Evolutionary conservation across 225 moss, liverwort and hornwort species (phyloP), one percentile per base, ranked within the genome.

Genomic region (Pseudisothecium myosuroides): DNA sequence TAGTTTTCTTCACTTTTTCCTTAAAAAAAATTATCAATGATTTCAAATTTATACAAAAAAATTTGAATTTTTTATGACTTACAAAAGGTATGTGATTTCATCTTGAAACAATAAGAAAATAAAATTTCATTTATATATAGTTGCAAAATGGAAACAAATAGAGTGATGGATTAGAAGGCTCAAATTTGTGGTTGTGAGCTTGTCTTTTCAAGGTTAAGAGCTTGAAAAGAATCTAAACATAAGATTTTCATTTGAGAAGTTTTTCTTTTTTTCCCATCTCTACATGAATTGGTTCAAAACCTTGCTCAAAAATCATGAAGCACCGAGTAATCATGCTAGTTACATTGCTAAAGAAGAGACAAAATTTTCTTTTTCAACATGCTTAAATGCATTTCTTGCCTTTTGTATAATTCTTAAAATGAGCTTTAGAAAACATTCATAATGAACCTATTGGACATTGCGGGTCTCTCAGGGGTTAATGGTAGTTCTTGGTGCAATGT

Each of bases 171-270:
- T 21, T 37, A 1, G 12, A 5, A 37, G 20, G 37, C 7, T 37
- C 4, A 4, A 67, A 21, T n/a, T 0, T 17, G 2, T 67, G 1
- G n/a, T 22, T 2, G 22, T n/a, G 1, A 4, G 12, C 4, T 0
- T 11, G 7, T 67, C 21, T 2, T 67, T 37, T 21, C 1, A 12
- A 4, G 4, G 1, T 19, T 37, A 6, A 67, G 4, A 21, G 5
- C 20, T 67, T 67, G 21, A 37, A 12, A 67, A 67, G 12, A 67
- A 22, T 67, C 7, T 67, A 37, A 4, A n/a, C 2, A 12, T 22
- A 21, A 22, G 67, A n/a, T 22, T 67, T n/a, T 67, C 22, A 22
- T n/a, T 67, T n/a, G 2, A 2, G 22, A 67, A 67, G 12, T 67
- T n/a, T 66, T 9, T 18, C 3, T 12, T 12, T 67, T n/a, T 12